Base-by-base conservation (phyloP, 192 early-diverging fungal genomes). In the Lobosporangium transversale region DNA sequence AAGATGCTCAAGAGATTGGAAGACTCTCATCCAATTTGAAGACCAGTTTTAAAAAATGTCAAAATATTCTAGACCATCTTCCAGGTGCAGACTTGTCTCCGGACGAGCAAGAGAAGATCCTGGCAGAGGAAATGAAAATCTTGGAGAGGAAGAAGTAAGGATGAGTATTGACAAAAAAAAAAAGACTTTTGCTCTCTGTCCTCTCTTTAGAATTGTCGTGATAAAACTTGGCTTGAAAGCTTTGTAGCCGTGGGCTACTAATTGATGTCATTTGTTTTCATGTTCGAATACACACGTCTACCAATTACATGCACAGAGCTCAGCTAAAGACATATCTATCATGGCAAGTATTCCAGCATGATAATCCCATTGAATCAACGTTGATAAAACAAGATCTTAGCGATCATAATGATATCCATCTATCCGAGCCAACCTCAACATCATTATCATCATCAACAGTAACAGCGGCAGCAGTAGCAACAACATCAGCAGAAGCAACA, bases 31-130 rank as follows among this genome's bases (percentile, higher is more conserved):
- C 62, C 5, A 66, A 66, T 24, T 57, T 79, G n/a, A 69, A 79
- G 42, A 62, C 56, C 15, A 79, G 78, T 35, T 79, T 79, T 36
- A 71, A 62, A 56, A 70, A 67, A 21, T 79, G 78, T 40, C 78
- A 79, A 43, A 69, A 44, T 58, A 79, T 79, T 21, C 58, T 79
- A 7, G 78, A 79, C 45, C 78, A 71, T 43, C 63, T 79, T n/a
- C 78, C 78, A n/a, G 78, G 78, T 2, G 78, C 78, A 44, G 78
- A 79, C 30, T 18, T 79, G n/a, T 79, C 78, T 0, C 63, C 68
- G 10, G 78, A 79, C 48, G 68, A 79, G 29, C 78, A 79, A 27
- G 56, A 30, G 1, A 64, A 54, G 37, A 37, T 71, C 15, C 37
- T 79, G 7, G 64, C 53, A 14, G 68, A 79, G 56, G 78, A 79